Evolutionary conservation across 805 yeast species (phyloP), one percentile per base, ranked within the genome.

Genomic region (Wickerhamomyces alni): DNA sequence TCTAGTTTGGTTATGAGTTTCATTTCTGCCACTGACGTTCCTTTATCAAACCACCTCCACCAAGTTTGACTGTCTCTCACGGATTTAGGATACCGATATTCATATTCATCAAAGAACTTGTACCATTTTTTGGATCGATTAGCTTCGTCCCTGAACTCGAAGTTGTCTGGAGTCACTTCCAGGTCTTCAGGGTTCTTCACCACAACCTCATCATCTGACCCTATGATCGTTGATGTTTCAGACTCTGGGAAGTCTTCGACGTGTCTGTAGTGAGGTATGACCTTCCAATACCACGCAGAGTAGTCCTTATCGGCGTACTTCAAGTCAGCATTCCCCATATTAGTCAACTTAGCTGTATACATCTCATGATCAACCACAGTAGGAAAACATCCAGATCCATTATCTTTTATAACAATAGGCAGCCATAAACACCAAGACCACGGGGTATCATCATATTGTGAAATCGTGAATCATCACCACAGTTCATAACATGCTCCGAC

Each of bases 31-130:
- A 66, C 56, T 1, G 82, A 61, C 29, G 71, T 74, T 37, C 61
- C 66, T 19, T 69, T 70, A 33, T 69, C 67, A 46, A 69, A 77
- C 83, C 83, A 77, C 27, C 70, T 62, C 55, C 63, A 75, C 77
- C 79, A 76, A 41, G 65, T 65, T 37, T 65, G 59, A 24, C 59
- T 61, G 1, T 52, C 36, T 11, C 59, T 47, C 25, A 55, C 57
- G 4, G 53, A 43, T 16, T 55, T 58, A 25, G 68, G 66, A 36
- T 62, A 54, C 38, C 85, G 60, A 53, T 78, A 80, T 53, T 80
- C 85, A 50, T 72, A 77, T 51, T 80, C 80, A 48, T 74, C 71
- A 42, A 72, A 73, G 42, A 60, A 72, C 22, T 63, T 65, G 62
- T 63, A 70, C 74, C 77, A 62, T 42, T 9, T 12, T 15, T 28